Base-by-base conservation (phyloP, 2,329 filamentous ascomycete genomes). In the Aspergillus quadricinctus region DNA sequence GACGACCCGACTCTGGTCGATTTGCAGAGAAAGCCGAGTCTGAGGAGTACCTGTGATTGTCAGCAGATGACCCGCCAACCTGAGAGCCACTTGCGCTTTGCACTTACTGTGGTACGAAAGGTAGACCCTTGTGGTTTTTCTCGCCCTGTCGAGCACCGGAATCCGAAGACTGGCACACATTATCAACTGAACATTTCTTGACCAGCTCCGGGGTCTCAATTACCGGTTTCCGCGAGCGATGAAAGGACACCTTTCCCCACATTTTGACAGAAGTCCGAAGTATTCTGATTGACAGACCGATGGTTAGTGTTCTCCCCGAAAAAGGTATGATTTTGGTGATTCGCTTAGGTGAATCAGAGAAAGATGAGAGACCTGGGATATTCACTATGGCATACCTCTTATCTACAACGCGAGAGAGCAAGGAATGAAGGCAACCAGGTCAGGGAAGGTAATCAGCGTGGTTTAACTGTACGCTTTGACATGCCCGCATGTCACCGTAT, bases 221-320 rank as follows among this genome's bases (percentile, higher is more conserved):
- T 19, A 69, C 66, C 49, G 74, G 75, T 56, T 77, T 75, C 66
- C 70, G 78, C 61, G 75, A 74, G 62, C 66, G 76, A 73, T 68
- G 79, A 72, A 64, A 81, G 6, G 65, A 60, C 45, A 64, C 69
- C 65, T 80, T 79, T 68, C 81, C 81, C 81, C 81, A 84, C 82
- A 84, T 83, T n/a, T 58, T 73, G 66, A 52, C 60, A 45, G 58
- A 48, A 50, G n/a, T 48, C 27, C 10, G n/a, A 23, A 21, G 14
- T 50, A 28, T 50, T 10, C 23, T 50, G 17, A 50, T 28, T 28
- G 46, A 50, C 11, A 21, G 48, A 40, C 29, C 3, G 29, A 21
- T 21, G 3, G 19, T 50, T 1, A 46, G 43, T 46, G 23, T 25
- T 23, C 23, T 23, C 21, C 23, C 10, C 21, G 31, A 37, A 37